phyloP scores from a whole-genome alignment of 345 rosid species.

The Carallia pectinifolia region DNA sequence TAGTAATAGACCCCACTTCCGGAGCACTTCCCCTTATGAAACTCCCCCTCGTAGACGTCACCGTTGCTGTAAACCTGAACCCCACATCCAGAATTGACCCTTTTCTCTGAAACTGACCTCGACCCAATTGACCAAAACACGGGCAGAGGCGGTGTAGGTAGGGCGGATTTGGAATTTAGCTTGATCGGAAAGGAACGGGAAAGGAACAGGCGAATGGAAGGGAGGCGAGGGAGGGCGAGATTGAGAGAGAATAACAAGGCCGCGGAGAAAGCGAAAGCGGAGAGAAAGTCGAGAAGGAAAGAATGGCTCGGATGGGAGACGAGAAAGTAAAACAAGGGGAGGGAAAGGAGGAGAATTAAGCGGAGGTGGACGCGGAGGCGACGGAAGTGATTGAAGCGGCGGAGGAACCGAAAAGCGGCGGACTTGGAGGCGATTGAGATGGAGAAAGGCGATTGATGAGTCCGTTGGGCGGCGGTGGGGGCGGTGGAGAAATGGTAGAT shows the following conservation, averaged over 20 bases:
- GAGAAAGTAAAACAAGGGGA: slow-evolving; percentile 72
- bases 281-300: slow-evolving; percentile 72
- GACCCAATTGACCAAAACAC: slow-evolving; percentile 96
- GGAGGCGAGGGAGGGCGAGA: slow-evolving; percentile 76
- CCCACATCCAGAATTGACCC: slow-evolving; percentile 77
- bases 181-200: slow-evolving; percentile 79
- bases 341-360: slow-evolving; percentile 57
- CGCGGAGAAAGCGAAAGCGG: slow-evolving; percentile 82
- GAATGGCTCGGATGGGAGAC: slow-evolving; percentile 83
- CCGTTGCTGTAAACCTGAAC: slow-evolving; percentile 85
- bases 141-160: slow-evolving; percentile 50
- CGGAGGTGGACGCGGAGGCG: slow-evolving; percentile 60
- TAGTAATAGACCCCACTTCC: slow-evolving; percentile 90
- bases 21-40: slow-evolving; percentile 79
- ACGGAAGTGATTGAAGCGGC: slow-evolving; percentile 47
- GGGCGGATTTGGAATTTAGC: slow-evolving; percentile 34
- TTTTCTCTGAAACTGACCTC: slow-evolving; percentile 57
- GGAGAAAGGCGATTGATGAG: slow-evolving; percentile 32
- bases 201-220: slow-evolving; percentile 71
- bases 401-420: slow-evolving; percentile 45
- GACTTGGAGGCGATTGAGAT: slow-evolving; percentile 49
- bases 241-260: slow-evolving; percentile 71
- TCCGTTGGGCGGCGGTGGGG: slow-evolving; percentile 17
- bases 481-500: slow-evolving; percentile 42
- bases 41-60: slow-evolving; percentile 90